Conservation (phyloP, 2,329 filamentous ascomycete species). For the Chrysosporium keratinophilum region DNA sequence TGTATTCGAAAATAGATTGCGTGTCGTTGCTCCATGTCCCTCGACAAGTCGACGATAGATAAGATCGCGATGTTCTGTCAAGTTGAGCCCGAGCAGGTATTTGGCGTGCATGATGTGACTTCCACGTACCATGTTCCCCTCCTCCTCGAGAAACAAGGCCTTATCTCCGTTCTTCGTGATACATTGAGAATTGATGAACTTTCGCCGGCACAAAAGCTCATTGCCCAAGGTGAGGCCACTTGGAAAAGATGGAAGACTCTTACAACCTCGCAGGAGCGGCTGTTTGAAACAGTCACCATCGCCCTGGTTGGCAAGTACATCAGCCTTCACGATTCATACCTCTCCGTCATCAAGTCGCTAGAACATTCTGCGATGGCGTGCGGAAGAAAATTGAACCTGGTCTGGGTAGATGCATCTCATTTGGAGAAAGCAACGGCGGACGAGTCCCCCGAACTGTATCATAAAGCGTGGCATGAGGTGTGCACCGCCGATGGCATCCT, state of each 20-base stretch:
- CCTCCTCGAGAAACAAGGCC: conserved; percentile 72
- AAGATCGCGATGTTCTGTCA: conserved; percentile 90
- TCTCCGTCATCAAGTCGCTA: conserved; percentile 72
- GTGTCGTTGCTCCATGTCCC: conserved; percentile 71
- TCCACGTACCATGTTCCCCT: conserved; percentile 92
- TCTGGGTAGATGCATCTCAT: conserved; percentile 76
- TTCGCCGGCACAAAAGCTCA: conserved; percentile 43
- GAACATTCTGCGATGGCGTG: conserved; percentile 89
- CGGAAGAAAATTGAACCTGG: conserved; percentile 63
- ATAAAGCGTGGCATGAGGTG: conserved; percentile 76
- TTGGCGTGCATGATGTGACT: conserved; percentile 76
- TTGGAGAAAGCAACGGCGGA: conserved; percentile 59
- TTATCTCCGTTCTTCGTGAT: conserved; percentile 56
- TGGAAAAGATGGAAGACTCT: conserved; percentile 71
- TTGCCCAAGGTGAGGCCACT: conserved; percentile 54
- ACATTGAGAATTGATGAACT: conserved; percentile 56
- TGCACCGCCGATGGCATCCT: conserved; percentile 51
- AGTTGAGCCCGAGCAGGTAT: conserved; percentile 71
- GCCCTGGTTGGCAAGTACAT: conserved; percentile 90
- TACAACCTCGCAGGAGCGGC: conserved; percentile 55
- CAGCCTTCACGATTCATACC: conserved; percentile 72
- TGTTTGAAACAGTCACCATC: conserved; percentile 63
- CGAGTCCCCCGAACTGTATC: conserved; percentile 59
- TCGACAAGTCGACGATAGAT: conserved; percentile 62
- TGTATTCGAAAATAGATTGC: conserved; percentile 61